Conservation (phyloP, 805 yeast genomes). For the Zygoascus ofunaensis region DNA sequence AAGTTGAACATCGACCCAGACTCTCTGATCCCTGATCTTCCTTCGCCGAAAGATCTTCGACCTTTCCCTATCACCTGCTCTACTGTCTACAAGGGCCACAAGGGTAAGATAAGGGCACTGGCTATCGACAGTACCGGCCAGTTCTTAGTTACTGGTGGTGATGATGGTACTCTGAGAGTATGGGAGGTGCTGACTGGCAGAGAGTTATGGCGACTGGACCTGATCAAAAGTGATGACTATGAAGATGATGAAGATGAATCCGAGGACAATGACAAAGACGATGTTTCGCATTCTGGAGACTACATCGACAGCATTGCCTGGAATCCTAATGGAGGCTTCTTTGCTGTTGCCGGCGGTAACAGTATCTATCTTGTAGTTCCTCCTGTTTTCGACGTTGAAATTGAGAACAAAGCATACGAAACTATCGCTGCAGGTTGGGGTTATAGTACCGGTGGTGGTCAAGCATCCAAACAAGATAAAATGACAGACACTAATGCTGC, state of each 20-base stretch:
- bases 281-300: conserved; percentile 52
- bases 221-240: conserved; percentile 29
- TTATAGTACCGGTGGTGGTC: conserved; percentile 39
- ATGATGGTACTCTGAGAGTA: conserved; percentile 90
- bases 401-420: conserved; percentile 71
- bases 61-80: conserved; percentile 94
- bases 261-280: conserved; percentile 37
- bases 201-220: conserved; percentile 56
- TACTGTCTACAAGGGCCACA: conserved; percentile 75
- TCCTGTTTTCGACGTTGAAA: conserved; percentile 80
- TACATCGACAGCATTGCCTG: conserved; percentile 75
- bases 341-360: conserved; percentile 81
- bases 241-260: conserved; percentile 23
- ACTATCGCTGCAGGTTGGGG: conserved; percentile 90
- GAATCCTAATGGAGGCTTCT: conserved; percentile 81
- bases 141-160: conserved; percentile 97
- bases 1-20: conserved; percentile 94
- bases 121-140: conserved; percentile 82
- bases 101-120: conserved; percentile 69
- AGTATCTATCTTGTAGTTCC: conserved; percentile 72
- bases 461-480: conserved; percentile 22
- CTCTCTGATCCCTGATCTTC: conserved; percentile 87
- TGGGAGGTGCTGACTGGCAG: conserved; percentile 97
- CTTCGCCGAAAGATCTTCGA: conserved; percentile 90
- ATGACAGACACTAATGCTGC: conserved; percentile 5